Conservation (phyloP, 2,329 filamentous ascomycete genomes). For the Beauveria sp. region DNA sequence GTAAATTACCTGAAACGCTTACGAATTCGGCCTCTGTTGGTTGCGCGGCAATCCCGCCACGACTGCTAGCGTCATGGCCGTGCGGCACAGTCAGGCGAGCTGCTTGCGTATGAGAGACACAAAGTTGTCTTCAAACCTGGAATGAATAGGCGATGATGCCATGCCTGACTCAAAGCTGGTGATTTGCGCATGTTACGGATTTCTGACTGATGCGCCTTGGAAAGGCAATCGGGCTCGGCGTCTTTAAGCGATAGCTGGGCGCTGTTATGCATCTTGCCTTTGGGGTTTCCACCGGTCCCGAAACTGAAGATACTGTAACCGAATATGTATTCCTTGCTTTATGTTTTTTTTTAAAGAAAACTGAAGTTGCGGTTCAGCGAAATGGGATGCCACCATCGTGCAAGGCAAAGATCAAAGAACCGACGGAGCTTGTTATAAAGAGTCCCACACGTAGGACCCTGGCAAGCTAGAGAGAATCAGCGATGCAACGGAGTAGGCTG, state of each 20-base stretch:
- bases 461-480: background rate
- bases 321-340: background rate
- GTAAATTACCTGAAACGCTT: background rate
- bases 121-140: background rate
- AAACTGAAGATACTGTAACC: background rate
- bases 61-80: background rate
- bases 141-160: background rate
- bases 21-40: background rate
- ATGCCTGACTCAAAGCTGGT: background rate
- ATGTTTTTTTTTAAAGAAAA: too few species aligned
- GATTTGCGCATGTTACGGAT: background rate
- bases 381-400: background rate
- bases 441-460: background rate
- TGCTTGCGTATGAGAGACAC: background rate
- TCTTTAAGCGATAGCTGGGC: background rate
- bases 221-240: background rate
- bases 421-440: background rate
- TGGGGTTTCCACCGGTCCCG: background rate
- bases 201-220: background rate
- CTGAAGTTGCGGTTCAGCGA: background rate
- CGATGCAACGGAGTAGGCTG: background rate
- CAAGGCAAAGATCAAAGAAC: background rate
- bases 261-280: background rate
- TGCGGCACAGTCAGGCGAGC: conserved; percentile 2
- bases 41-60: background rate